A percentile compares a stretch with the other conserved stretches of the same genome.
Conservation (phyloP, 2,329 filamentous ascomycete genomes). For the Tothia fuscella region DNA sequence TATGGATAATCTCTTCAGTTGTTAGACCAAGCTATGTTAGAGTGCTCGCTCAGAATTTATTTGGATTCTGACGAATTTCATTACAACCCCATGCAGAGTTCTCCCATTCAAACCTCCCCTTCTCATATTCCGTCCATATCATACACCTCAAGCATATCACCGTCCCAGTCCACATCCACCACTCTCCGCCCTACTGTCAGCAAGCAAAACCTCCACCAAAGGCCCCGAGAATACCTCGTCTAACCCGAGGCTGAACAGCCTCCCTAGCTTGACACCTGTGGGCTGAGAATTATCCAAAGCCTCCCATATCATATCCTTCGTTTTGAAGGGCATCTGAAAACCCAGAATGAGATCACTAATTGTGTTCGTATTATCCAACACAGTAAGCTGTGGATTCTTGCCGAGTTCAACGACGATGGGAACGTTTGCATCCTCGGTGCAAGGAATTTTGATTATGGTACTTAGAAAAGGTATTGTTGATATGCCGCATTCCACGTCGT, state of each 20-base stretch:
- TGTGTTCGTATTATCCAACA: conserved; percentile 22
- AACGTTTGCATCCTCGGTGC: not conserved
- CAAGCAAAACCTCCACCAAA: conserved; percentile 23
- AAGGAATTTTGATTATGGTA: not conserved
- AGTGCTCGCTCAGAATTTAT: too few species aligned
- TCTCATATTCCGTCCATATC: too few species aligned
- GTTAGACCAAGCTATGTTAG: too few species aligned
- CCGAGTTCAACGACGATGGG: conserved; percentile 14
- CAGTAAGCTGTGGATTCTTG: conserved; percentile 21
- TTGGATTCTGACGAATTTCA: too few species aligned
- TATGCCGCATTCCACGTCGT: not conserved
- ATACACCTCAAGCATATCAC: too few species aligned
- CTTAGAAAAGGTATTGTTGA: not conserved
- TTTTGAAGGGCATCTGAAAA: conserved; percentile 20
- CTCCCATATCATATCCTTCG: conserved; percentile 23
- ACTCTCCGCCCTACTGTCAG: conserved; percentile 15
- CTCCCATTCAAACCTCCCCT: too few species aligned
- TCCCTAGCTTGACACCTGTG: conserved; percentile 20
- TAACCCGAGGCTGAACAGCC: conserved; percentile 20
- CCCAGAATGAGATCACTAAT: conserved; percentile 21
- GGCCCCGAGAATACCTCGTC: conserved; percentile 21
- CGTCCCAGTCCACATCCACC: too few species aligned
- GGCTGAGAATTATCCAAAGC: conserved; percentile 18
- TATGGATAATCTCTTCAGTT: too few species aligned
- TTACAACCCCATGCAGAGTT: too few species aligned